These are phyloP conservation scores for Punctularia strigosozonata DNA, from an alignment of 768 basidiomycete species.

Conservation along the genomic window DNA sequence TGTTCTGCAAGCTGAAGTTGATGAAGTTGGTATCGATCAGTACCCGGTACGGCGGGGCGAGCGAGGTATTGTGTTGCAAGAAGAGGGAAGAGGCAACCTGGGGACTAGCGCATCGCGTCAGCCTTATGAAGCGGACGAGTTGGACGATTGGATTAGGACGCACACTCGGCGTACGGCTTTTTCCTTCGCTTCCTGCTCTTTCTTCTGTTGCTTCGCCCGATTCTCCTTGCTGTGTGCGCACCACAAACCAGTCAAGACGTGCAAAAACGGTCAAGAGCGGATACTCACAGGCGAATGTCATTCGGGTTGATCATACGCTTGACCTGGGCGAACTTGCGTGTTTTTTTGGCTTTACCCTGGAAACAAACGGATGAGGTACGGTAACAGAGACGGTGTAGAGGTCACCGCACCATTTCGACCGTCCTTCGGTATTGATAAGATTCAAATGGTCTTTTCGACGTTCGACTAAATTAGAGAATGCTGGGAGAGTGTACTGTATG, in stretches of 20 bases:
- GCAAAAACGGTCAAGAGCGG: background rate
- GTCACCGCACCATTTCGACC: too few relatives aligned
- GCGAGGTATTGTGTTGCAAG: conserved; percentile 88
- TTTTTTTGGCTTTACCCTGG: conserved; percentile 87
- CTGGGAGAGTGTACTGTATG: too few relatives aligned
- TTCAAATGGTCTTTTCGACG: too few relatives aligned
- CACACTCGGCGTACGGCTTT: conserved; percentile 73
- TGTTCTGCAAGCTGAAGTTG: conserved; percentile 97
- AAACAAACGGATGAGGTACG: background rate
- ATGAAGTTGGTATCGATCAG: conserved; percentile 99
- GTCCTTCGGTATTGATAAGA: too few relatives aligned
- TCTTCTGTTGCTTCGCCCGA: conserved; percentile 79
- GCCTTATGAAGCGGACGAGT: background rate
- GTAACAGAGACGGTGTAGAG: too few relatives aligned
- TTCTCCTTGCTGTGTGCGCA: conserved; percentile 69
- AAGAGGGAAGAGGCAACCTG: conserved; percentile 88
- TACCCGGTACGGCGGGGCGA: conserved; percentile 94
- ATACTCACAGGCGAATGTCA: conserved; percentile 77
- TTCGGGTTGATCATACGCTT: conserved; percentile 92
- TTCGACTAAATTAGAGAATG: too few relatives aligned
- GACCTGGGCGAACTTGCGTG: conserved; percentile 87
- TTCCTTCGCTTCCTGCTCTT: conserved; percentile 69
- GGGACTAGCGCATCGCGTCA: conserved; percentile 34
- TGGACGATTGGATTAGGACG: conserved; percentile 18
- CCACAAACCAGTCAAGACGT: background rate